Base-by-base conservation (phyloP, 1,139 yeast genomes). In the Kodamaea suecica region DNA sequence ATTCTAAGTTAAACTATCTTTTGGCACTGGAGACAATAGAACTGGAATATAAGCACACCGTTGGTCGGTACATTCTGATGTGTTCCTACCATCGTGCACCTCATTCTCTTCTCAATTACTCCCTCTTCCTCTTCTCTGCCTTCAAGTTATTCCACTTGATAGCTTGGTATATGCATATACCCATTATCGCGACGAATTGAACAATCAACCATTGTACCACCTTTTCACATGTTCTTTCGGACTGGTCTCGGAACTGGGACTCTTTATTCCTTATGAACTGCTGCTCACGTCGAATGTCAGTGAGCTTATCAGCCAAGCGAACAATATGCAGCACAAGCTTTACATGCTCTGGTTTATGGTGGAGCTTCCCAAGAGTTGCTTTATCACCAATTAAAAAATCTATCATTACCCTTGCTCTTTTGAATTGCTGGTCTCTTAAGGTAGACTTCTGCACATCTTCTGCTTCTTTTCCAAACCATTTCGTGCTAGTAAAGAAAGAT, bases 251-350 rank as follows among this genome's bases (percentile, higher is more conserved):
- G 58, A 83, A 84, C 29, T 54, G 54, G 8, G 78, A 79, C 54
- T 84, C 94, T 48, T 87, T 77, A 42, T 78, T 84, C 45, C 90
- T 69, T 54, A 83, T 78, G 41, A 80, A 63, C 21, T 60, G 59
- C 56, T 82, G 92, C 50, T 84, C 92, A 36, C 82, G 66, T 52
- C 70, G 73, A 39, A 84, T 73, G 40, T 72, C 76, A 17, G 61
- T 57, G 40, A 82, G 66, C 50, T 80, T 80, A 35, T 72, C 26
- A 7, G n/a, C 13, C 13, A 23, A 23, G 26, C 26, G 26, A 7
- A 10, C 6, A 9, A 19, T 19, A 19, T 19, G 21, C 9, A 6
- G 21, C 6, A 19, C 21, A 6, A 19, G 21, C 21, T 19, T 19
- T 19, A 19, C 21, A 19, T 19, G 21, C 9, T 19, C 21, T 19